Conservation (phyloP, 2,329 filamentous ascomycete genomes). For the Ophiocordyceps unilateralis region DNA sequence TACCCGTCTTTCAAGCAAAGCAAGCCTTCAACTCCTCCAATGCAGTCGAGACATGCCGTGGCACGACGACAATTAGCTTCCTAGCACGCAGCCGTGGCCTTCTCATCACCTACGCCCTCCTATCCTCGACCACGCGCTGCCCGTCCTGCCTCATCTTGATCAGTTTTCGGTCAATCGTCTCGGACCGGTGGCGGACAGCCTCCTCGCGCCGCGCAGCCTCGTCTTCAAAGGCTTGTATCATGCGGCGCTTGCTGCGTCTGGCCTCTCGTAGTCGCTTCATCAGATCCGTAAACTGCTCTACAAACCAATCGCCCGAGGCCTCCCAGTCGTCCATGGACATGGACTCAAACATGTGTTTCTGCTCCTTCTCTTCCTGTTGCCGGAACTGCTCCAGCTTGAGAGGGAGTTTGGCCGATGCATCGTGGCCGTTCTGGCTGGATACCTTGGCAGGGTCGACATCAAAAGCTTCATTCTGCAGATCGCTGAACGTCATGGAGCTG, state of each 20-base stretch:
- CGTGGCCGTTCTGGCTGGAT: conserved; percentile 17
- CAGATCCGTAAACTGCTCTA: conserved; percentile 32
- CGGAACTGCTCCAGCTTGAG: conserved; percentile 33
- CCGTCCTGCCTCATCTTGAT: conserved; percentile 38
- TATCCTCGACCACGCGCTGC: conserved; percentile 34
- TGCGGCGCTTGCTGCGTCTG: conserved; percentile 29
- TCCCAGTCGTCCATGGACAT: conserved; percentile 42
- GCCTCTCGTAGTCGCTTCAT: conserved; percentile 29
- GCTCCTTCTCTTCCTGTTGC: conserved; percentile 25
- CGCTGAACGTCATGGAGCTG: conserved; percentile 33
- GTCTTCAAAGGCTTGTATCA: conserved; percentile 32
- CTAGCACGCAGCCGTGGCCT: no score
- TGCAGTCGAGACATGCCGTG: no score
- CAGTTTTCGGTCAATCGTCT: conserved; percentile 37
- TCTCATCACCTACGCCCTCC: conserved; percentile 5
- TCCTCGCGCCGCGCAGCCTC: conserved; percentile 38
- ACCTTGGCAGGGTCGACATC: conserved; percentile 37
- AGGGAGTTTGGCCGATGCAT: conserved; percentile 22
- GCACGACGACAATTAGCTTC: no score
- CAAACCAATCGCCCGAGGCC: conserved; percentile 41
- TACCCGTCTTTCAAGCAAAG: conserved; percentile 1
- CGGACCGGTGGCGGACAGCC: conserved; percentile 32
- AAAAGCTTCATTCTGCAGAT: conserved; percentile 34
- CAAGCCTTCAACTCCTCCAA: conserved; percentile 1
- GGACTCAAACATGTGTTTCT: conserved; percentile 31